Percentiles rank a stretch among this genome's conserved stretches.
These are phyloP conservation scores for Candida koratica DNA, from an alignment of 805 yeast genomes.

Conservation along the genomic window DNA sequence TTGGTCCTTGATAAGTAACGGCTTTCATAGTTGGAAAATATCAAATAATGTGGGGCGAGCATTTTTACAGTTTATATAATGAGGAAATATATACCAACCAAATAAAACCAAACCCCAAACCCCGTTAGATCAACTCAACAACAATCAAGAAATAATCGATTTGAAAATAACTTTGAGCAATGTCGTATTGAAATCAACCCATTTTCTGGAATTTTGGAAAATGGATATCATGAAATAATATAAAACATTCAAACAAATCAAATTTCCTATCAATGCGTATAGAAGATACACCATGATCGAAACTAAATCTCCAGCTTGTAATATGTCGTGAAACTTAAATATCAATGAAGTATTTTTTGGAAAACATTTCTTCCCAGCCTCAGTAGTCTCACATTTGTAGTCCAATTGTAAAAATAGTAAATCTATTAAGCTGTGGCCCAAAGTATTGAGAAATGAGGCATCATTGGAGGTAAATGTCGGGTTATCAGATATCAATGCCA, in stretches of 20 bases:
- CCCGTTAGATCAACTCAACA: no score
- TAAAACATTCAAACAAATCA: constrained; percentile 19
- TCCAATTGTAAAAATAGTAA: constrained; percentile 1
- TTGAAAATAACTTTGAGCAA: constrained; percentile 3
- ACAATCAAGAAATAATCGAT: background rate
- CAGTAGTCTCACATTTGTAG: background rate
- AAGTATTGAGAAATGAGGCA: background rate
- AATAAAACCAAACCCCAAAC: no score
- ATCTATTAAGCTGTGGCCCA: background rate
- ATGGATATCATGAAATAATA: constrained; percentile 7
- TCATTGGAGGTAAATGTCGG: background rate
- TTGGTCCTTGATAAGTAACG: constrained; percentile 45
- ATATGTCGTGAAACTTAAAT: constrained; percentile 18
- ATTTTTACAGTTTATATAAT: no score
- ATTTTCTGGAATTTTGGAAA: constrained; percentile 1
- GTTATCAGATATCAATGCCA: background rate
- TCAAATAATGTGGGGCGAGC: no score
- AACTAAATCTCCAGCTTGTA: constrained; percentile 8
- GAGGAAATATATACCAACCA: no score
- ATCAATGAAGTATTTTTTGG: constrained; percentile 14
- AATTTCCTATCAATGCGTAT: constrained; percentile 21
- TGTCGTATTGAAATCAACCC: background rate
- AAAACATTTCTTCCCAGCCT: constrained; percentile 4
- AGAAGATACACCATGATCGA: constrained; percentile 15
- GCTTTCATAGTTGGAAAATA: constrained; percentile 47